Evolutionary conservation across 2,329 filamentous ascomycete species (phyloP).

Genomic region (Akanthomyces dipterigenus): DNA sequence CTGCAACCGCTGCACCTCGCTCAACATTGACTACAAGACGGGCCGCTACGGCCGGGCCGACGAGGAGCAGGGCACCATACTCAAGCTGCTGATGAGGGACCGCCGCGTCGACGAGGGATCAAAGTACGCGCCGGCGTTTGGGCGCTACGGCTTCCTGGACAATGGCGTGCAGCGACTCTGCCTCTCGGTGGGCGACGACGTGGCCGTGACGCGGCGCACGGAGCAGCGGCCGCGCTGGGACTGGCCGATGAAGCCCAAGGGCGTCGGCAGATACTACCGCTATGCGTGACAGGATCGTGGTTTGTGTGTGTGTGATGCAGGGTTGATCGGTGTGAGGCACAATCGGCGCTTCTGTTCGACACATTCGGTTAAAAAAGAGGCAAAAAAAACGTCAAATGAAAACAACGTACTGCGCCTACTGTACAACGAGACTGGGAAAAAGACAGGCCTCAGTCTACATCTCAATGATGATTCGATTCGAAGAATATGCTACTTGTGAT

Average conservation of each 20-base stretch:
- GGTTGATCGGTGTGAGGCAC: not conserved
- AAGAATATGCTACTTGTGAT: not conserved
- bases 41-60: constrained; percentile 50
- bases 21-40: constrained; percentile 66
- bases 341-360: not conserved
- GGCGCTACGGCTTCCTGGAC: constrained; percentile 60
- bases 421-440: not conserved
- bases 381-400: not conserved
- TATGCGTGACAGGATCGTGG: not conserved
- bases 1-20: constrained; percentile 59
- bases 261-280: constrained; percentile 21
- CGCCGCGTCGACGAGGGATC: constrained; percentile 62
- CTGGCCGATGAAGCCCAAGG: constrained; percentile 32
- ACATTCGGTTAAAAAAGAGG: not conserved
- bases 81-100: constrained; percentile 66
- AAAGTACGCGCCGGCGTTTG: constrained; percentile 65
- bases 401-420: not conserved
- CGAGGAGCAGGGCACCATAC: constrained; percentile 44
- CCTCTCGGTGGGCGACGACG: constrained; percentile 49
- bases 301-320: not conserved
- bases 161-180: constrained; percentile 19
- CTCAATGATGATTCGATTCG: not conserved
- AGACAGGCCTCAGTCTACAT: not conserved
- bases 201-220: constrained; percentile 44
- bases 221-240: constrained; percentile 47